Percentiles rank a stretch among this genome's conserved stretches.
These are phyloP conservation scores for Aspergillus nidulans DNA, from an alignment of 495 filamentous ascomycete genomes.

Conservation along the genomic window DNA sequence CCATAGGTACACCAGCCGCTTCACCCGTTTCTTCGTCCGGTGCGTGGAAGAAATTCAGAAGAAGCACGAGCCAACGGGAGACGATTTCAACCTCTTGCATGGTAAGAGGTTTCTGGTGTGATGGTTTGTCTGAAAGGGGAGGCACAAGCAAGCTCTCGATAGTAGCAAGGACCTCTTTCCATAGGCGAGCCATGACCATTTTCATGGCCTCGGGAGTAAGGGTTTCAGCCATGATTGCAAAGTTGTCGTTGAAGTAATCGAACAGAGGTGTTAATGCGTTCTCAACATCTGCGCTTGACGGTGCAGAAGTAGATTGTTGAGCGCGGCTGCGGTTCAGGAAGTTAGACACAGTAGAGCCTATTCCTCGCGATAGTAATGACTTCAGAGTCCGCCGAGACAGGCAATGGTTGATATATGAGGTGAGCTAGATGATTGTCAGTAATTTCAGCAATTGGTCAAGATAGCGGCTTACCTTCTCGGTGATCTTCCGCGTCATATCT, in stretches of 20 bases:
- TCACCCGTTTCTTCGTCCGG: conserved; percentile 82
- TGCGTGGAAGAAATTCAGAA: conserved; percentile 94
- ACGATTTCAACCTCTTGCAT: conserved; percentile 92
- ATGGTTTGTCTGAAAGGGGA: conserved; percentile 92
- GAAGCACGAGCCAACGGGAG: conserved; percentile 88
- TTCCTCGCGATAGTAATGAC: conserved; percentile 65
- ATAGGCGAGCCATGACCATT: conserved; percentile 94
- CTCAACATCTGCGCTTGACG: conserved; percentile 69
- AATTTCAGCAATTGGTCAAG: background rate
- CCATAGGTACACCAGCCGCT: conserved; percentile 79
- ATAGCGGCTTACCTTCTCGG: conserved; percentile 75
- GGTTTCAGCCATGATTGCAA: conserved; percentile 96
- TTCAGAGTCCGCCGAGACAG: conserved; percentile 78
- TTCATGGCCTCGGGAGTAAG: conserved; percentile 90
- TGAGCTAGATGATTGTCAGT: conserved; percentile 55
- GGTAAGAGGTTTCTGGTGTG: conserved; percentile 77
- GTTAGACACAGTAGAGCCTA: conserved; percentile 71
- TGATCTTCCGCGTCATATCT: conserved; percentile 97
- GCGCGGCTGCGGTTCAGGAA: conserved; percentile 64
- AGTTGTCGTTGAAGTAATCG: conserved; percentile 97
- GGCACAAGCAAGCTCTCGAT: conserved; percentile 90
- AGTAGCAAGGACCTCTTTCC: conserved; percentile 94
- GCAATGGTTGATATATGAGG: conserved; percentile 86
- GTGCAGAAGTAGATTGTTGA: conserved; percentile 50
- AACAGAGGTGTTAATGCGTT: conserved; percentile 86